Percentiles rank a stretch among this genome's conserved stretches.
Evolutionary conservation across 202 grass and related monocot genomes (phyloP).

Genomic region (Zoysia matrella): DNA sequence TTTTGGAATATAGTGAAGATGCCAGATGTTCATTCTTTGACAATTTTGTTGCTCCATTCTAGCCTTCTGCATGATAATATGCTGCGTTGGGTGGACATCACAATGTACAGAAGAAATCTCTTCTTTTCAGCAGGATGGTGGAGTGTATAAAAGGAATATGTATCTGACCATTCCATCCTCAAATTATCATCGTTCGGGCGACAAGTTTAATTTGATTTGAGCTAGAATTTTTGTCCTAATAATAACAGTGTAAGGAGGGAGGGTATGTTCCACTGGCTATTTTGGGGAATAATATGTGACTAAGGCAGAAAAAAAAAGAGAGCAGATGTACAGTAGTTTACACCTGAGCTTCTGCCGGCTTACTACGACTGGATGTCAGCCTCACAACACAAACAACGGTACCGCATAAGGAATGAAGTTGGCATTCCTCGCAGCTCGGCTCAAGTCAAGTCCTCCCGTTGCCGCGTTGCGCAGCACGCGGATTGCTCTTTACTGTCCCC

Average conservation of each 20-base stretch:
- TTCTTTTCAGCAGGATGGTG: neutral
- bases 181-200: too few relatives aligned
- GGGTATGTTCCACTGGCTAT: neutral
- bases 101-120: neutral
- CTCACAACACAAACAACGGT: neutral
- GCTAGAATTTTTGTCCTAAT: too few relatives aligned
- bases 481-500: neutral
- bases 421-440: neutral
- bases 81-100: neutral
- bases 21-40: constrained; percentile 42
- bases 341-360: too few relatives aligned
- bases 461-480: constrained; percentile 16
- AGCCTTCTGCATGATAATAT: neutral
- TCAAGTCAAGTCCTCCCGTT: constrained; percentile 1
- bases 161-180: neutral
- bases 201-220: too few relatives aligned
- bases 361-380: neutral
- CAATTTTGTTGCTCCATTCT: neutral
- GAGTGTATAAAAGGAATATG: constrained; percentile 16
- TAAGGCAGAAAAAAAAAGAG: too few relatives aligned
- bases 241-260: too few relatives aligned
- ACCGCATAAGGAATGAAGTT: neutral
- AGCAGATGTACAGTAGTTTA: too few relatives aligned
- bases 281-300: neutral
- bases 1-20: constrained; percentile 38